Evolutionary conservation across 2,329 filamentous ascomycete species (phyloP).

Genomic region (Aspergillus aculeatinus): DNA sequence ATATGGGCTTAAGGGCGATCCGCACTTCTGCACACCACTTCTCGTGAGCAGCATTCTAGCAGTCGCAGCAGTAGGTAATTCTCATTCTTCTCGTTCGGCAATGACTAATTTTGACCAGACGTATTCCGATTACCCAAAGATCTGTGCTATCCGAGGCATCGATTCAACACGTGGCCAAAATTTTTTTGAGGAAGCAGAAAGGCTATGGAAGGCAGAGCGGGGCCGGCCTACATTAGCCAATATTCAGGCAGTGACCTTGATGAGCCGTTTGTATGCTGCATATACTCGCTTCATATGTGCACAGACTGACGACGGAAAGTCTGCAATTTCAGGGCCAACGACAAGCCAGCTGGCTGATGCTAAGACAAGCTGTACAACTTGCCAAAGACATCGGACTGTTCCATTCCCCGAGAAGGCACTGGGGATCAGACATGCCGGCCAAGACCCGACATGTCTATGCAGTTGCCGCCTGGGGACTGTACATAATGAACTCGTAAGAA

Average conservation of each 20-base stretch:
- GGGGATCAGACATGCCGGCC: constrained; percentile 11
- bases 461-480: constrained; percentile 34
- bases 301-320: constrained; percentile 24
- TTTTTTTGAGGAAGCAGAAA: constrained; percentile 39
- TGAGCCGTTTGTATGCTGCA: constrained; percentile 33
- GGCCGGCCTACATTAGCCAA: constrained; percentile 34
- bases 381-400: constrained; percentile 34
- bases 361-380: constrained; percentile 34
- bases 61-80: constrained; percentile 27
- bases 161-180: constrained; percentile 31
- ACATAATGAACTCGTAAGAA: constrained; percentile 30
- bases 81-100: background rate
- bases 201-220: constrained; percentile 37
- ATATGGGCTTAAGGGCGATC: constrained; percentile 40
- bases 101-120: constrained; percentile 25
- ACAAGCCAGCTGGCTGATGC: constrained; percentile 29
- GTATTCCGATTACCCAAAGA: constrained; percentile 37
- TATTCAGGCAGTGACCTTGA: constrained; percentile 37
- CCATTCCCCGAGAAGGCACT: constrained; percentile 12
- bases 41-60: constrained; percentile 87
- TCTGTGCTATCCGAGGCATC: constrained; percentile 29
- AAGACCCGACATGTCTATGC: constrained; percentile 24
- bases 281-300: background rate
- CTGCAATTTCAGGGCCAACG: constrained; percentile 29
- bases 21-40: constrained; percentile 76